Conservation (phyloP, 371 early-diverging fungal species). For the Conidiobolus incongruus region DNA sequence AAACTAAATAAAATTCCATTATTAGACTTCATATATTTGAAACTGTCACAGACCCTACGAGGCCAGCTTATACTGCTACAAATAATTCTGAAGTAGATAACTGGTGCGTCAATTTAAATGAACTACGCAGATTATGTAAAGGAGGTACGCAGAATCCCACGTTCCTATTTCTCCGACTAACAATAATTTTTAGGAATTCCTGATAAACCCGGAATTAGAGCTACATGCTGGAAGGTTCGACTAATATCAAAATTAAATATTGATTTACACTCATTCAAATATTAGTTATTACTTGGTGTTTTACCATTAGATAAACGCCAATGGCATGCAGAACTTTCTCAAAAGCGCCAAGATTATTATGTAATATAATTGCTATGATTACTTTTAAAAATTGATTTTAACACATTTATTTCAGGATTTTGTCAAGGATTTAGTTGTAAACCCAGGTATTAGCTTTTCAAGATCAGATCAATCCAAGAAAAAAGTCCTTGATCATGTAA, state of each 20-base stretch:
- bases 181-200: slow-evolving; percentile 34
- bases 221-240: slow-evolving; percentile 42
- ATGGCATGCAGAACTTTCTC: slow-evolving; percentile 26
- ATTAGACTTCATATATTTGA: no score
- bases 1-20: no score
- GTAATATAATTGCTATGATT: slow-evolving; percentile 11
- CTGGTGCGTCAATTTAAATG: no score
- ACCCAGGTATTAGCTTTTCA: slow-evolving; percentile 9
- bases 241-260: not conserved
- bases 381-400: not conserved
- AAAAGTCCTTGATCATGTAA: not conserved
- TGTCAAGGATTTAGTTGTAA: slow-evolving; percentile 24
- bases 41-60: no score
- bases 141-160: no score
- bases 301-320: slow-evolving; percentile 44
- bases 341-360: slow-evolving; percentile 36
- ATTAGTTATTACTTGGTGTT: slow-evolving; percentile 34
- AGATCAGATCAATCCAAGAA: not conserved
- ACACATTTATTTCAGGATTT: slow-evolving; percentile 12
- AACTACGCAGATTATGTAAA: no score
- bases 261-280: not conserved
- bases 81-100: no score
- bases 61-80: no score
- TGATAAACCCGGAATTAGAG: slow-evolving; percentile 36
- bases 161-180: no score